Percentiles rank a stretch among this genome's conserved stretches.
Evolutionary conservation across 1,139 yeast genomes (phyloP).

Genomic region (Taphrina wiesneri): DNA sequence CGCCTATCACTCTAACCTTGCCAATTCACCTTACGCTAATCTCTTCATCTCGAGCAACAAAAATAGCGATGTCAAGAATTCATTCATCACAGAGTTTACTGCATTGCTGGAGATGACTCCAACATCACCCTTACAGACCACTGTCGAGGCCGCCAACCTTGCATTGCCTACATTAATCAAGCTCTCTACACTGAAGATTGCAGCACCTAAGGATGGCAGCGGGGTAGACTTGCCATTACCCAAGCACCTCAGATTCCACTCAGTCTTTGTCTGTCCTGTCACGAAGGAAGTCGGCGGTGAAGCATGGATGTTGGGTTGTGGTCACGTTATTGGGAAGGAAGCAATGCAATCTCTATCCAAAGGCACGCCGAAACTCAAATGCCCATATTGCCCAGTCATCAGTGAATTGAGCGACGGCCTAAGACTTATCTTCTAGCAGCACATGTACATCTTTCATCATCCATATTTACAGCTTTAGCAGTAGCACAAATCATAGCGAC

Average conservation of each 20-base stretch:
- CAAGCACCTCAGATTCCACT: slow-evolving; percentile 60
- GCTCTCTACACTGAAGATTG: slow-evolving; percentile 50
- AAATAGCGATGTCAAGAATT: slow-evolving; percentile 53
- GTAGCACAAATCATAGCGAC: neutral
- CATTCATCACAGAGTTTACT: slow-evolving; percentile 70
- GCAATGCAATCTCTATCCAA: slow-evolving; percentile 26
- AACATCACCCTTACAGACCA: slow-evolving; percentile 69
- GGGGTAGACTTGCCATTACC: slow-evolving; percentile 59
- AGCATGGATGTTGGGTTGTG: slow-evolving; percentile 60
- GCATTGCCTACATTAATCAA: slow-evolving; percentile 74
- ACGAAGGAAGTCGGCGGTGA: slow-evolving; percentile 76
- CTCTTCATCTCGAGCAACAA: slow-evolving; percentile 42
- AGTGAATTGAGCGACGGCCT: slow-evolving; percentile 38
- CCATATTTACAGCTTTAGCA: neutral
- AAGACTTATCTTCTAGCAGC: slow-evolving; percentile 3
- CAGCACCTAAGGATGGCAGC: slow-evolving; percentile 3
- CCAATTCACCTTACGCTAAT: slow-evolving; percentile 50
- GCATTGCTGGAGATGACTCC: slow-evolving; percentile 62
- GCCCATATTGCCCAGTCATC: slow-evolving; percentile 66
- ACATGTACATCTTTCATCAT: neutral
- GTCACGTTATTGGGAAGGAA: slow-evolving; percentile 41
- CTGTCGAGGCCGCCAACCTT: slow-evolving; percentile 67
- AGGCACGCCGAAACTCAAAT: slow-evolving; percentile 49
- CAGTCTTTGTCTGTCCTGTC: slow-evolving; percentile 88
- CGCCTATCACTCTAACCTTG: slow-evolving; percentile 47